Percentiles rank a stretch among this genome's conserved stretches.
Conservation (phyloP, 2,329 filamentous ascomycete genomes). For the Exophiala sideris region DNA sequence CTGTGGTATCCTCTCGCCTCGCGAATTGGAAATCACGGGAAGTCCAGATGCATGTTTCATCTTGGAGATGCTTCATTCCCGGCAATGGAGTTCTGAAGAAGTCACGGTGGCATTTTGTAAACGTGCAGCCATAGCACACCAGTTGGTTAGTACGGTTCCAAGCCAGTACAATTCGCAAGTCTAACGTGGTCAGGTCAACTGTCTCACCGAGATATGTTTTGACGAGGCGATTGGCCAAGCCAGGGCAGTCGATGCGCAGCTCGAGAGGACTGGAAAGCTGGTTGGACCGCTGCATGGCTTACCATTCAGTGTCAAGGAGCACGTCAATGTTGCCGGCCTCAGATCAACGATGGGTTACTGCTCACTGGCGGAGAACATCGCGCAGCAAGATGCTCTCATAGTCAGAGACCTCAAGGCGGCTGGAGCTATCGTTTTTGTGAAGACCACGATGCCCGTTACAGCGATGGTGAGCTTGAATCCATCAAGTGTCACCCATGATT, state of each 20-base stretch:
- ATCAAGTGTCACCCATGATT: too few relatives aligned
- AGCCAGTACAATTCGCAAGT: too few relatives aligned
- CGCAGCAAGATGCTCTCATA: neutral
- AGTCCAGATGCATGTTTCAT: neutral
- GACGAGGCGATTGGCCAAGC: constrained; percentile 35
- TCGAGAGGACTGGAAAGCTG: constrained; percentile 35
- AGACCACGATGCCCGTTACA: constrained; percentile 31
- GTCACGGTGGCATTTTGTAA: constrained; percentile 56
- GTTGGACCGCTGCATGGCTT: constrained; percentile 53
- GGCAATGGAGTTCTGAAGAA: constrained; percentile 40
- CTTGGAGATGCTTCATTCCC: constrained; percentile 28
- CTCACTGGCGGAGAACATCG: constrained; percentile 1
- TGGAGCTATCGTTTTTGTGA: constrained; percentile 26
- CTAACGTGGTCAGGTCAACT: constrained; percentile 31
- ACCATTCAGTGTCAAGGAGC: constrained; percentile 58
- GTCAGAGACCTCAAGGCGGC: constrained; percentile 4
- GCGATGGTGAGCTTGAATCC: constrained; percentile 24
- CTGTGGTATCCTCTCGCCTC: too few relatives aligned
- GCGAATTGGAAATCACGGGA: neutral
- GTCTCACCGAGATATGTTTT: constrained; percentile 37
- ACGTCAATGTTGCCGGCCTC: constrained; percentile 54
- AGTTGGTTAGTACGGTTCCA: constrained; percentile 12
- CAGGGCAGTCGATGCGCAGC: constrained; percentile 34
- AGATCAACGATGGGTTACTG: constrained; percentile 5
- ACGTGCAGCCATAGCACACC: constrained; percentile 28